Evolutionary conservation across 2,329 filamentous ascomycete genomes (phyloP).

Genomic region (Aspergillus phoenicis): DNA sequence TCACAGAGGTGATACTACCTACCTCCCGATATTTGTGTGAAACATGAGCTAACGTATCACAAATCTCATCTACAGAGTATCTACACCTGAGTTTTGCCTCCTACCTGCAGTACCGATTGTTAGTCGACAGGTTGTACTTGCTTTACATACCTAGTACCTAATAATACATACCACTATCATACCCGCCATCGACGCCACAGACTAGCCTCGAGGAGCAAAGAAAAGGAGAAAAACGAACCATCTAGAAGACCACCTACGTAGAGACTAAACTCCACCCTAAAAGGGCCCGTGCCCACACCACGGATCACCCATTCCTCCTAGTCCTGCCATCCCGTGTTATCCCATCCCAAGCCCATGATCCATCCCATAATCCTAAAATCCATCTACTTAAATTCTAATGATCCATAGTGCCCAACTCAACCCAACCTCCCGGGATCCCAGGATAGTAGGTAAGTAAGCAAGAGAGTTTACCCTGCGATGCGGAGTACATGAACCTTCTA

Average conservation of each 20-base stretch:
- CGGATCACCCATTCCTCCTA: neutral
- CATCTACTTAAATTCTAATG: neutral
- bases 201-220: no score
- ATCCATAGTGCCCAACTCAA: no score
- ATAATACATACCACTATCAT: neutral
- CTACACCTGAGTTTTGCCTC: constrained; percentile 30
- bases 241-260: neutral
- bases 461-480: no score
- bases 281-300: neutral
- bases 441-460: no score
- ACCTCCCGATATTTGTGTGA: neutral
- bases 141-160: neutral
- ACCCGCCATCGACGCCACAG: neutral
- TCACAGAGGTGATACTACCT: constrained; percentile 73
- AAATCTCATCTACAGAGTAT: constrained; percentile 31
- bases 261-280: neutral
- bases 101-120: neutral
- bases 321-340: neutral
- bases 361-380: neutral
- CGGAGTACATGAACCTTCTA: no score
- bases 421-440: no score
- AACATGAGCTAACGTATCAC: neutral
- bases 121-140: neutral
- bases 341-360: neutral
- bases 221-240: neutral